Conservation (phyloP, 306 rosid species). For the Argentina anserina region DNA sequence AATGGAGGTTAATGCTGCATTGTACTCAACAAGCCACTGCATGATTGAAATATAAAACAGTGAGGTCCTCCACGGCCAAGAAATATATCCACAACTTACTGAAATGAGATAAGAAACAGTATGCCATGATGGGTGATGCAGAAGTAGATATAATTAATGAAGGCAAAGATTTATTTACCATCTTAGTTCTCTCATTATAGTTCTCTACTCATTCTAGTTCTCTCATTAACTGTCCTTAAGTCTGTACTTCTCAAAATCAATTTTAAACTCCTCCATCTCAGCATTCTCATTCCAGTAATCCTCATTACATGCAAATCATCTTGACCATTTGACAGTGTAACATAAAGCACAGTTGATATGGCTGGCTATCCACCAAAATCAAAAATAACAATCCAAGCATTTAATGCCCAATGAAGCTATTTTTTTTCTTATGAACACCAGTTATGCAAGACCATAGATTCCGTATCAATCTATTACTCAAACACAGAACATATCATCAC, state of each 20-base stretch:
- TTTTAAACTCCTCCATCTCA: neutral
- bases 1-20: constrained; percentile 85
- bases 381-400: neutral
- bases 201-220: neutral
- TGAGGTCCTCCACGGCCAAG: constrained; percentile 10
- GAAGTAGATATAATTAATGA: neutral
- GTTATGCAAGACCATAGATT: neutral
- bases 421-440: neutral
- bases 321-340: neutral
- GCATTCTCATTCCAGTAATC: neutral
- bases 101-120: constrained; percentile 2
- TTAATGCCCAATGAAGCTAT: neutral
- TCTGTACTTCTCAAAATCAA: neutral
- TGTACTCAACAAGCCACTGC: constrained; percentile 99
- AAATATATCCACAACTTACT: neutral
- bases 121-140: neutral
- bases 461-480: neutral
- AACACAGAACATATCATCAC: neutral
- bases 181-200: neutral
- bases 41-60: constrained; percentile 24
- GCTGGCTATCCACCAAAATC: neutral
- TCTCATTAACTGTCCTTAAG: neutral
- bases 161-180: neutral
- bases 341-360: neutral
- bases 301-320: neutral